Evolutionary conservation across 306 rosid genomes (phyloP).

Genomic region (Erythrophleum fordii): DNA sequence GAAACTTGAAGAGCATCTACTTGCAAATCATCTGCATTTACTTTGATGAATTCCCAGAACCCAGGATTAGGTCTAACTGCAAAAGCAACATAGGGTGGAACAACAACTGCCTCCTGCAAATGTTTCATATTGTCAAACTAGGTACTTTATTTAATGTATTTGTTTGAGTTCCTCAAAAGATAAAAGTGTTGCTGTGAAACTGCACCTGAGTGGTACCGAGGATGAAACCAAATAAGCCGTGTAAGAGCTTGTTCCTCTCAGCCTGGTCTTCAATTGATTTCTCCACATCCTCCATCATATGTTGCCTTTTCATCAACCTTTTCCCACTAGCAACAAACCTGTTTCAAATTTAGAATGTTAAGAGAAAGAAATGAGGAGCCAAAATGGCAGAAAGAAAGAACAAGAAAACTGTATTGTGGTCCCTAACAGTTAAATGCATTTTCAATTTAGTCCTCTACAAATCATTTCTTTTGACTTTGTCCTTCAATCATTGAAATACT

Average conservation of each 20-base stretch:
- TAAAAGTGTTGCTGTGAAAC: neutral
- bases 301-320: constrained; percentile 62
- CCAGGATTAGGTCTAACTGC: constrained; percentile 93
- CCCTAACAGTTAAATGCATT: neutral
- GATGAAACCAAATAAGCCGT: constrained; percentile 78
- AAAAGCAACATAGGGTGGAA: constrained; percentile 88
- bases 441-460: neutral
- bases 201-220: constrained; percentile 78
- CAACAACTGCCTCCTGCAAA: constrained; percentile 76
- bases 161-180: neutral
- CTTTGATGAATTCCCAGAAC: constrained; percentile 83
- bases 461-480: too few species aligned
- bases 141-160: neutral
- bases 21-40: constrained; percentile 71
- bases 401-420: neutral
- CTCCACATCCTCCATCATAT: constrained; percentile 76
- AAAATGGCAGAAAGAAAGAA: constrained; percentile 8
- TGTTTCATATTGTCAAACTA: neutral
- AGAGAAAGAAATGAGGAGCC: neutral
- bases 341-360: constrained; percentile 32
- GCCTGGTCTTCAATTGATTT: constrained; percentile 56
- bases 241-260: constrained; percentile 69
- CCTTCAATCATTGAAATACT: neutral
- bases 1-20: constrained; percentile 64
- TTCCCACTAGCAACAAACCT: constrained; percentile 51